phyloP scores from a whole-genome alignment of 345 rosid genomes.

The Eucalyptus lansdowneana region DNA sequence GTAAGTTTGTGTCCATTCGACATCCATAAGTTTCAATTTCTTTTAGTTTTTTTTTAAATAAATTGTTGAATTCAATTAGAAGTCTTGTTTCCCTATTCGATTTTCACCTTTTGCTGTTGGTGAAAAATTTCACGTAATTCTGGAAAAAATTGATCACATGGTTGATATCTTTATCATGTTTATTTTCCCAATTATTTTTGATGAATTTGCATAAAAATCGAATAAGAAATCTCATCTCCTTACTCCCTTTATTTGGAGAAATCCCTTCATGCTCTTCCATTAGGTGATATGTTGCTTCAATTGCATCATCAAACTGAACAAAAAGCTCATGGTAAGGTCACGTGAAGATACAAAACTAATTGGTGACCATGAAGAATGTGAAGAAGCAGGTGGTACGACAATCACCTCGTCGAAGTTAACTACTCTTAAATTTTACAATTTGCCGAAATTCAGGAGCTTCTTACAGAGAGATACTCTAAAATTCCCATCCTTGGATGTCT shows the following conservation, averaged over 20 bases:
- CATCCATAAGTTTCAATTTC: no score
- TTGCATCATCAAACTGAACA: not conserved
- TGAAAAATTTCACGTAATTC: not conserved
- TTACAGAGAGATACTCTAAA: no score
- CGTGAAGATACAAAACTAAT: not conserved
- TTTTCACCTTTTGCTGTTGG: fast-evolving
- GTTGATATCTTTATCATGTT: not conserved
- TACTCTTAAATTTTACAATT: not conserved
- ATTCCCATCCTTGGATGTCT: no score
- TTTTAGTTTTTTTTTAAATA: no score
- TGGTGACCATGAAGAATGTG: not conserved
- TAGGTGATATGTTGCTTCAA: fast-evolving
- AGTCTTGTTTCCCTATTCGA: not conserved
- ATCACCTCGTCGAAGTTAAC: not conserved
- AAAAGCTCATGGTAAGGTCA: no score
- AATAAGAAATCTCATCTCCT: no score
- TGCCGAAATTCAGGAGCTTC: not conserved
- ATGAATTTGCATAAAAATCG: fast-evolving
- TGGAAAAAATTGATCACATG: fast-evolving
- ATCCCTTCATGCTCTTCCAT: no score
- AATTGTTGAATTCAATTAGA: not conserved
- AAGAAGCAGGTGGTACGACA: not conserved
- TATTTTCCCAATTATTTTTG: no score
- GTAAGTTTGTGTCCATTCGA: no score
- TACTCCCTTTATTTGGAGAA: no score